Evolutionary conservation across 495 filamentous ascomycete genomes (phyloP), one percentile per base, ranked within the genome.

Genomic region (Podospora sp.): DNA sequence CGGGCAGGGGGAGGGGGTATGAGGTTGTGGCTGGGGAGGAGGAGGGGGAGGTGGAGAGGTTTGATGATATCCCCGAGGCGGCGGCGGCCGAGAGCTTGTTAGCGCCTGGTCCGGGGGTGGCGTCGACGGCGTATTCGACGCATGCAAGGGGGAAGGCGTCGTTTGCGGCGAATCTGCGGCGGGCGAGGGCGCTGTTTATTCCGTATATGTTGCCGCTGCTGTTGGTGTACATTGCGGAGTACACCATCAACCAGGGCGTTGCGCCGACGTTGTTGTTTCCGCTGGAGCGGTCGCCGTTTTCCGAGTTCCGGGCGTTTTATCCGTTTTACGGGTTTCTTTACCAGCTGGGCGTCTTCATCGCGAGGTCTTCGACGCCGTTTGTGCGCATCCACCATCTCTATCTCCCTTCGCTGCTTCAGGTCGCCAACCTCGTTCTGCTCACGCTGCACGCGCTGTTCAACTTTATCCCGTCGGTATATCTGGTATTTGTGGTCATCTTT

Each of bases 211-310:
- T 97, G 2, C 95, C 95, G 0, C 83, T 99, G 11, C 80, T 97
- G 50, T 80, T 99, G 25, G 95, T 99, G 63, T 99, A 97, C 74
- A 85, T 97, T 49, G 92, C 93, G 61, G 95, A 99, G 82, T 98
- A 97, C 75, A 94, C 92, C 66, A 96, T 97, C 78, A 97, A 97
- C 79, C 92, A 95, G 79, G 93, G 92, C 49, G 91, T 99, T 46
- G 83, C 91, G 0, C 95, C 94, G 0, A 97, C 92, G 0, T 83
- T 97, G 12, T 87, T 99, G 36, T 99, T 96, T 76, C 92, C 93
- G 0, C 78, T 97, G 11, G 71, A 83, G 0, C 78, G 83, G 6
- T 89, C 89, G 0, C 94, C 94, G 1, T 97, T 99, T 74, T 76
- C 79, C 53, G 84, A 91, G 70, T 95, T 89, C 78, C 88, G 94